phyloP scores from a whole-genome alignment of 441 rosid species.

The Theobroma grandiflorum region DNA sequence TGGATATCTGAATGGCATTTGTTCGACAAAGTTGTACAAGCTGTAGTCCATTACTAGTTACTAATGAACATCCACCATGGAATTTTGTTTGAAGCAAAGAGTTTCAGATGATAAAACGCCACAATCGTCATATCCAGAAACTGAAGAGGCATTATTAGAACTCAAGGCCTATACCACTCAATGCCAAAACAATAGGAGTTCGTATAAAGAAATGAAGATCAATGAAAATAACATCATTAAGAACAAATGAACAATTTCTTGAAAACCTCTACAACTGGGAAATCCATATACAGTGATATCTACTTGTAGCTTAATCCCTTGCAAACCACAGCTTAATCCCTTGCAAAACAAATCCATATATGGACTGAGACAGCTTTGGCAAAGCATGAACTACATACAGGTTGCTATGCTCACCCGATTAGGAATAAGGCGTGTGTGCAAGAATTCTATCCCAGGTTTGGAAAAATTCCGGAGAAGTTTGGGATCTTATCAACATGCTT shows the following conservation, averaged over 20 bases:
- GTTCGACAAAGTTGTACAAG: too few species aligned
- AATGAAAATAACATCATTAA: conserved; percentile 15
- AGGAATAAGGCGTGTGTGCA: neutral
- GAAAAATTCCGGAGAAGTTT: conserved; percentile 86
- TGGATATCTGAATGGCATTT: too few species aligned
- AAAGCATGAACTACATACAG: conserved; percentile 42
- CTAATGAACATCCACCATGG: neutral
- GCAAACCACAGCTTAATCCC: conserved; percentile 25
- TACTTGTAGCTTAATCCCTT: conserved; percentile 35
- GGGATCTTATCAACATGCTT: conserved; percentile 93
- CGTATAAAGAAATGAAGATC: conserved; percentile 28
- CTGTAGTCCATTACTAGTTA: neutral
- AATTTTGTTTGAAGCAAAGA: neutral
- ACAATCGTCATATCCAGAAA: neutral
- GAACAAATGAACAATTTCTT: conserved; percentile 29
- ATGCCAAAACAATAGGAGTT: conserved; percentile 18
- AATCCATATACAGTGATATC: conserved; percentile 44
- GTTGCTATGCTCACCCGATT: conserved; percentile 17
- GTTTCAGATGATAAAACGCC: neutral
- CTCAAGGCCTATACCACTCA: neutral
- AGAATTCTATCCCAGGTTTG: conserved; percentile 52
- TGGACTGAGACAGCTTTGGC: conserved; percentile 12
- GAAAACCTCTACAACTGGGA: conserved; percentile 41
- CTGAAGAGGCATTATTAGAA: neutral
- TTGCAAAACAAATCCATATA: conserved; percentile 28